Evolutionary conservation across 441 rosid genomes (phyloP).

Genomic region (Euphorbia schlechtendalii): DNA sequence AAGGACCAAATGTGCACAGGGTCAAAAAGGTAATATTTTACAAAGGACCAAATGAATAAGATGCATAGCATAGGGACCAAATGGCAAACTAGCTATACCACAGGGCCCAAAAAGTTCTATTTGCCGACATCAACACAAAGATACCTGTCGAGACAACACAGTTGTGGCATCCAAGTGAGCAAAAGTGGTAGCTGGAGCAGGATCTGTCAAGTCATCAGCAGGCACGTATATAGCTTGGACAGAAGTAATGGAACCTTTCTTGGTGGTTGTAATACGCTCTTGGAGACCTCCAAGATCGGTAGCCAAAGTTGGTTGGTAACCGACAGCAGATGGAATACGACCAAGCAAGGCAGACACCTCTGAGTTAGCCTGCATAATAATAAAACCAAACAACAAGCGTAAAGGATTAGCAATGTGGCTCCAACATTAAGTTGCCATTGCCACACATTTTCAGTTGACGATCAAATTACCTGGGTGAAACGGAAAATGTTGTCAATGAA

Average conservation of each 20-base stretch:
- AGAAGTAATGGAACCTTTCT: slow-evolving; percentile 95
- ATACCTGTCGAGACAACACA: slow-evolving; percentile 90
- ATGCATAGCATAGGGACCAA: no score
- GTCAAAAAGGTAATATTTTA: no score
- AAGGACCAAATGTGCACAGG: no score
- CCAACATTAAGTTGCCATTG: background rate
- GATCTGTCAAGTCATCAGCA: slow-evolving; percentile 99
- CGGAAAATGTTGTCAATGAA: slow-evolving; percentile 97
- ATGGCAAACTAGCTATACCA: background rate
- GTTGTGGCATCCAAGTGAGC: slow-evolving; percentile 99
- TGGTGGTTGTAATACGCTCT: slow-evolving; percentile 95
- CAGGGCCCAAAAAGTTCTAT: no score
- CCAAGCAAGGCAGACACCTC: slow-evolving; percentile 99
- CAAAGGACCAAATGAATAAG: no score
- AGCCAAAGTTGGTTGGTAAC: slow-evolving; percentile 97
- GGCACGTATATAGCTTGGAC: slow-evolving; percentile 98
- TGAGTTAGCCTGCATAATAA: slow-evolving; percentile 86
- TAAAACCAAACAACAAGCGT: no score
- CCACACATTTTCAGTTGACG: background rate
- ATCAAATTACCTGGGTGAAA: slow-evolving; percentile 63
- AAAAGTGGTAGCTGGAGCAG: slow-evolving; percentile 98
- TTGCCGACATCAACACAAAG: background rate
- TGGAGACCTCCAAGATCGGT: slow-evolving; percentile 99
- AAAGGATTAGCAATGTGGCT: background rate
- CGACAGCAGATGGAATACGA: slow-evolving; percentile 99